Conservation (phyloP, 345 rosid species). For the Salix brachista region DNA sequence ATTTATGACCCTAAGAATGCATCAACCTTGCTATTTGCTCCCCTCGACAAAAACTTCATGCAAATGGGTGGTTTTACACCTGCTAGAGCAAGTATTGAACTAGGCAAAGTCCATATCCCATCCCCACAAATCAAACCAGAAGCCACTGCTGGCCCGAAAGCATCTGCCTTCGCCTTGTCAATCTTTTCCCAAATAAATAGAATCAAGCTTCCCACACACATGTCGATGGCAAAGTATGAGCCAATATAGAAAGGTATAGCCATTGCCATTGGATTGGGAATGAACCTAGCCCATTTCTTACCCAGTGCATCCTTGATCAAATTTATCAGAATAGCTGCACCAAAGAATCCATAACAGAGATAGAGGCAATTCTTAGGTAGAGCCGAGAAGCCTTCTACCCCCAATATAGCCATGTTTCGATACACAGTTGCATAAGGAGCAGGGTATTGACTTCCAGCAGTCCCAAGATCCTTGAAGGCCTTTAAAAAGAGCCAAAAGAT, state of each 20-base stretch:
- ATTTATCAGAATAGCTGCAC: slow-evolving; percentile 27
- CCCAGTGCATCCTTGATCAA: slow-evolving; percentile 17
- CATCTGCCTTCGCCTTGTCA: slow-evolving; percentile 24
- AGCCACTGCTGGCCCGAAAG: slow-evolving; percentile 31
- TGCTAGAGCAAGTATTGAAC: slow-evolving; percentile 27
- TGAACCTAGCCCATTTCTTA: slow-evolving; percentile 9
- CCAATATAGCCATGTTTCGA: neutral
- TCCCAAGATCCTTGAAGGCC: slow-evolving; percentile 12
- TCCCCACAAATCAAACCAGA: slow-evolving; percentile 33
- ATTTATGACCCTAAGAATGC: neutral
- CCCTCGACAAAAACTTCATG: slow-evolving; percentile 35
- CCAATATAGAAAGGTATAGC: slow-evolving; percentile 41
- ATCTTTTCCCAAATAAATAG: slow-evolving; percentile 31
- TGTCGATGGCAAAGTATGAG: slow-evolving; percentile 43
- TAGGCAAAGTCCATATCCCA: neutral
- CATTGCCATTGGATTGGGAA: slow-evolving; percentile 48
- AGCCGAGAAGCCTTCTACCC: neutral
- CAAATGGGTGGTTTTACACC: slow-evolving; percentile 42
- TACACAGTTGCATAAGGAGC: neutral
- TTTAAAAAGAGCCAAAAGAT: slow-evolving; percentile 33
- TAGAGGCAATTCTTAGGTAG: neutral
- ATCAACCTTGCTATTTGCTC: slow-evolving; percentile 3
- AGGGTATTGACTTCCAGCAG: neutral
- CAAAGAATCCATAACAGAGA: slow-evolving; percentile 42
- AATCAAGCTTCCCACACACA: slow-evolving; percentile 38